Percentiles rank a stretch among this genome's conserved stretches.
These are phyloP conservation scores for Aspergillus transmontanensis DNA, from an alignment of 2,329 filamentous ascomycete genomes.

Conservation along the genomic window DNA sequence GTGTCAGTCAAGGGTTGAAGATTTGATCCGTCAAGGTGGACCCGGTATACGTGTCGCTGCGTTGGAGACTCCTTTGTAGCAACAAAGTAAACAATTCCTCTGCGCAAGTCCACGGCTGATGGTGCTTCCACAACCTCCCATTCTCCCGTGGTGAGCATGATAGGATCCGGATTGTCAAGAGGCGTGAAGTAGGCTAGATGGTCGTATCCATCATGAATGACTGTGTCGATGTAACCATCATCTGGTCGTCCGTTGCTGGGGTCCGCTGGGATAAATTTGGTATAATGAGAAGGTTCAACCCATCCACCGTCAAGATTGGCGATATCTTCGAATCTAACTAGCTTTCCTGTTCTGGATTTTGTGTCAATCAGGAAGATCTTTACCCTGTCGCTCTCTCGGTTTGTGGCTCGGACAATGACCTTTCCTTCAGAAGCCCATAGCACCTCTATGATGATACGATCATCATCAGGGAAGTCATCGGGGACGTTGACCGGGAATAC, in stretches of 20 bases:
- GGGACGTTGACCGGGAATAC: conserved; percentile 78
- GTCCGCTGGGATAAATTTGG: conserved; percentile 83
- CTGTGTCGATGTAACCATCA: conserved; percentile 90
- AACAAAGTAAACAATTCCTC: conserved; percentile 88
- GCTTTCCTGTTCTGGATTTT: conserved; percentile 69
- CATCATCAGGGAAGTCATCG: conserved; percentile 75
- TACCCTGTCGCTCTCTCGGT: conserved; percentile 89
- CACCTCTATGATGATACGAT: conserved; percentile 90
- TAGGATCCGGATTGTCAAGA: conserved; percentile 76
- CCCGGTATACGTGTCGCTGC: conserved; percentile 88
- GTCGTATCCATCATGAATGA: conserved; percentile 84
- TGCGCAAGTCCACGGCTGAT: conserved; percentile 78
- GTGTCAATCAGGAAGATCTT: conserved; percentile 87
- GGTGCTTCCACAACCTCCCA: conserved; percentile 93
- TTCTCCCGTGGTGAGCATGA: conserved; percentile 81
- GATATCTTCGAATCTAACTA: conserved; percentile 78
- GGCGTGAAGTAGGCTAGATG: conserved; percentile 94
- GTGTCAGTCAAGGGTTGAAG: conserved; percentile 75
- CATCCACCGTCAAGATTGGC: conserved; percentile 89
- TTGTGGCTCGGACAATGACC: conserved; percentile 87
- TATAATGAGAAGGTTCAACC: conserved; percentile 91
- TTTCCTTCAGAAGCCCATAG: conserved; percentile 82
- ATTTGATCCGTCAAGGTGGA: conserved; percentile 77
- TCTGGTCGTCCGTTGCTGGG: conserved; percentile 71
- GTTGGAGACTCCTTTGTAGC: conserved; percentile 84